Evolutionary conservation across 2,329 filamentous ascomycete species (phyloP), one percentile per base, ranked within the genome.

Genomic region (Aspergillus pseudoglaucus): DNA sequence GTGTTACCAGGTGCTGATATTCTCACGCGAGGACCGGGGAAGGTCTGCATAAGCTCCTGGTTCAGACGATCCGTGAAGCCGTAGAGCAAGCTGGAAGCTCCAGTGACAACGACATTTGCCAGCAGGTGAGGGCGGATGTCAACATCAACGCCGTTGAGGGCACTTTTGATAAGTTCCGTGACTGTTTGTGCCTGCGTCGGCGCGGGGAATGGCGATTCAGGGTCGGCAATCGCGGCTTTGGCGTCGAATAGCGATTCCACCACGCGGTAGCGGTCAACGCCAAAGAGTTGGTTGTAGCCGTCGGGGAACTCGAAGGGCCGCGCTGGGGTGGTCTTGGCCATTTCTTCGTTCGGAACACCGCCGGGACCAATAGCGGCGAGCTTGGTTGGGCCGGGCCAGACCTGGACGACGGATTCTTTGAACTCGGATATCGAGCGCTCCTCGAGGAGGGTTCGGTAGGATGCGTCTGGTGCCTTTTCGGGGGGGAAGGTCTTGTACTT

Each of bases 301-400:
- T 97, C 89, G 8, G 93, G 93, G 80, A 98, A 93, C 74, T 98
- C 93, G 62, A 96, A 98, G 9, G 93, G 87, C 45, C 89, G 85
- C 37, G 88, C 88, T 1, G 89, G 88, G 54, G 84, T 82, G 40
- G 73, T 77, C 65, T 81, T 84, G 49, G 84, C 84, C 42, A 82
- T 76, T 38, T 96, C 90, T 63, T 93, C 83, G 64, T 91, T 94
- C 4, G 74, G 70, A 22, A 72, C 58, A 33, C 84, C 82, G 18
- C 69, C 70, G 72, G 79, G 56, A 68, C 62, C 58, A n/a, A 69
- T 67, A 37, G 58, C 65, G 57, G 63, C 67, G 59, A 89, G 82
- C 52, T 83, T 79, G 50, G 84, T 84, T 0, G 88, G 88, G 0
- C 88, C 88, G 22, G 83, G 81, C 91, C 93, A 98, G 12, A 91